Evolutionary conservation across 2,329 filamentous ascomycete genomes (phyloP), one percentile per base, ranked within the genome.

Genomic region (Aspergillus neotritici): DNA sequence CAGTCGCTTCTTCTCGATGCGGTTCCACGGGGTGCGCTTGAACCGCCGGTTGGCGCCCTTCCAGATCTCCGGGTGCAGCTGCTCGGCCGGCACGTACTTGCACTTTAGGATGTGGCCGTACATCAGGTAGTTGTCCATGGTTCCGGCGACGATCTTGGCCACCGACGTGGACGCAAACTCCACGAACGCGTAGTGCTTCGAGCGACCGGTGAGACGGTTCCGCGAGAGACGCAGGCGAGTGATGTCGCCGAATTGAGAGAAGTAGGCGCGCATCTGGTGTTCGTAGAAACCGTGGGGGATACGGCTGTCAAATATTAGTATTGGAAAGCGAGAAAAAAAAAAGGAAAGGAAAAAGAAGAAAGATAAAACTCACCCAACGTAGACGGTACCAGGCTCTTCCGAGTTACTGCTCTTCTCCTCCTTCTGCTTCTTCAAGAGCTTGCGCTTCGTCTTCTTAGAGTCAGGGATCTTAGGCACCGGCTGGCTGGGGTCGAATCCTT

Each of bases 221-320:
- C 93, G 84, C 21, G 89, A 93, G 34, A 98, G 77, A 50, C 91
- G 83, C 44, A 96, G 76, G 43, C 75, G 82, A 40, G 75, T 79
- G 57, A 98, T 88, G 11, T 80, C 74, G 55, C 93, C 93, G 56
- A 98, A 98, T 67, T 98, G 93, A 42, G 82, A 79, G 63, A 97
- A 94, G 75, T 97, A 98, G 52, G 83, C 82, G 56, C 81, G 82
- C 85, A 98, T 94, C 71, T 97, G 86, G 60, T 89, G 80, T 72
- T 98, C 93, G 76, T 91, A 97, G 80, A 98, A 98, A 70, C 93
- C 87, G 70, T 93, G 87, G 31, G 90, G 90, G 47, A 95, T 84
- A 52, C 89, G 87, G 43, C 78, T 78, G 44, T 7, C 4, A 21
- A 32, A 17, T 43, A 40, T 50, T 32, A 34, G 40, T 21, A n/a